phyloP scores from a whole-genome alignment of 129 eudicot species.

The Flaveria brownii region DNA sequence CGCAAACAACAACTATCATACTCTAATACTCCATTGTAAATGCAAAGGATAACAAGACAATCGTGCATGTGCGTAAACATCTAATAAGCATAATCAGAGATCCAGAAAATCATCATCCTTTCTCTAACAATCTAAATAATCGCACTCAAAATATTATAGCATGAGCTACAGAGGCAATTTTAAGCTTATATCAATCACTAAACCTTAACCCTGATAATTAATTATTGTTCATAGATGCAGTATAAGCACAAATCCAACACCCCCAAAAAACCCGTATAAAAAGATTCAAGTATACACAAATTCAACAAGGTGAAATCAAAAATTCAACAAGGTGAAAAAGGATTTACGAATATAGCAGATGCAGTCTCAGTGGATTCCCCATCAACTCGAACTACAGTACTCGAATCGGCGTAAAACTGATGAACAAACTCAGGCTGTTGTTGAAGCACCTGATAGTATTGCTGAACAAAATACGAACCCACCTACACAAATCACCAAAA shows the following conservation, averaged over 20 bases:
- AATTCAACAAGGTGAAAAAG: neutral
- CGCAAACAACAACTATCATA: neutral
- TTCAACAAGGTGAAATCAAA: constrained; percentile 7
- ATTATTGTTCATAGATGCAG: too few relatives aligned
- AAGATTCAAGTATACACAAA: neutral
- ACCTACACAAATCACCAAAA: constrained; percentile 50
- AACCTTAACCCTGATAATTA: neutral
- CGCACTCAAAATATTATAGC: too few relatives aligned
- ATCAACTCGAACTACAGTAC: constrained; percentile 72
- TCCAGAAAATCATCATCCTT: neutral
- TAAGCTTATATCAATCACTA: neutral
- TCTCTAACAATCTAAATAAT: neutral
- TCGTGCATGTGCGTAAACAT: neutral
- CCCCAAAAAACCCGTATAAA: neutral
- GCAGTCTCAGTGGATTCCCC: constrained; percentile 62
- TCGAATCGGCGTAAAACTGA: constrained; percentile 68
- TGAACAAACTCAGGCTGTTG: constrained; percentile 69
- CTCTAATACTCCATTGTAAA: neutral
- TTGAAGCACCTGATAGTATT: constrained; percentile 70
- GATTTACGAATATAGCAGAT: constrained; percentile 55
- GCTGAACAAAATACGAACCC: constrained; percentile 85
- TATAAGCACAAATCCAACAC: neutral
- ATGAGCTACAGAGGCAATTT: too few relatives aligned
- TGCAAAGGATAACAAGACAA: neutral
- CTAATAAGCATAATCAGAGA: neutral